These are phyloP conservation scores for Ambrosiella beaveri DNA, from an alignment of 2,329 filamentous ascomycete genomes.

Conservation along the genomic window DNA sequence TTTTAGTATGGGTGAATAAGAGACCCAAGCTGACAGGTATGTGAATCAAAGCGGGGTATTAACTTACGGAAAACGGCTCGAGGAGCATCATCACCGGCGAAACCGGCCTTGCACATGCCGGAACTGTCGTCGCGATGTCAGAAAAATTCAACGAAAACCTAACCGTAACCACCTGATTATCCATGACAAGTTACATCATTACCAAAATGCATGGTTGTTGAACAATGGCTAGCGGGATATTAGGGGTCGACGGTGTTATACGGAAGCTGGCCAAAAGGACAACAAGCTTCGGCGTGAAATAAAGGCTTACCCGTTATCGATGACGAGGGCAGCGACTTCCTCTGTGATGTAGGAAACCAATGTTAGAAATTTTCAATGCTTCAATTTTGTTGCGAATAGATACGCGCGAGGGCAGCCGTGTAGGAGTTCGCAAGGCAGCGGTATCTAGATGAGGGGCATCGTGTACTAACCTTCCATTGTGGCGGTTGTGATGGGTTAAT, in stretches of 20 bases:
- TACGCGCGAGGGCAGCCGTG: neutral
- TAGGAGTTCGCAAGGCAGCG: slow-evolving; percentile 1
- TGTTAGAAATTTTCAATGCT: neutral
- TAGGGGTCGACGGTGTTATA: slow-evolving; percentile 9
- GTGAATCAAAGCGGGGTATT: slow-evolving; percentile 23
- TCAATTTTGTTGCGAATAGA: neutral
- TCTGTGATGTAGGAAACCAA: slow-evolving; percentile 36
- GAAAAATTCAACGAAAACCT: slow-evolving; percentile 2
- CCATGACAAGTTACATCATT: neutral
- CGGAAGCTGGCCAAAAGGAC: slow-evolving; percentile 22
- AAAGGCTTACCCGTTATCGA: slow-evolving; percentile 97
- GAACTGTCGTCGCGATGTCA: slow-evolving; percentile 43
- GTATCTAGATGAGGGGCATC: slow-evolving; percentile 6
- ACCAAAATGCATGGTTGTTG: neutral
- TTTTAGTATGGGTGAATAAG: neutral
- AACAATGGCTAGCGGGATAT: slow-evolving; percentile 11
- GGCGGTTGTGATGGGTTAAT: slow-evolving; percentile 20
- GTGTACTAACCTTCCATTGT: slow-evolving; percentile 47
- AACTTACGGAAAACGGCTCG: slow-evolving; percentile 98
- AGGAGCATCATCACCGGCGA: slow-evolving; percentile 99
- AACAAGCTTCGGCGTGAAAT: slow-evolving; percentile 22
- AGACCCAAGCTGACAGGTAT: slow-evolving; percentile 4
- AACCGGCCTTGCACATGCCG: slow-evolving; percentile 99
- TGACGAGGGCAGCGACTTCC: slow-evolving; percentile 99
- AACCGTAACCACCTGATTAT: neutral